Percentiles rank a stretch among this genome's conserved stretches.
These are phyloP conservation scores for Aspergillus diversus DNA, from an alignment of 495 filamentous ascomycete species.

Conservation along the genomic window DNA sequence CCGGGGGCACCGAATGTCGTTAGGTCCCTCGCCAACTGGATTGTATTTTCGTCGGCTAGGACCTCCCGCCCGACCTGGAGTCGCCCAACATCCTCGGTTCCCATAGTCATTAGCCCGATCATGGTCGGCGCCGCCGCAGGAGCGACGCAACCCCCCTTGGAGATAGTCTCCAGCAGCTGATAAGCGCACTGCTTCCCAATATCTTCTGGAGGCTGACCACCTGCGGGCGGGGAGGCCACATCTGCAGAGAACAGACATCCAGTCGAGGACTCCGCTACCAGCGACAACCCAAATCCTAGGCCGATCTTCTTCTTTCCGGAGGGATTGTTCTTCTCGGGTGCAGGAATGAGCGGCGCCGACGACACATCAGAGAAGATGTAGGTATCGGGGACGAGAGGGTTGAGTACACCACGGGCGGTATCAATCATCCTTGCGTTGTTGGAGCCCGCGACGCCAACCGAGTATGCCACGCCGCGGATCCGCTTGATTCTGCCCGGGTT, in stretches of 20 bases:
- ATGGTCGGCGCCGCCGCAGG: slow-evolving; percentile 68
- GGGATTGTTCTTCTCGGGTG: slow-evolving; percentile 61
- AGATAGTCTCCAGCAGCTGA: slow-evolving; percentile 83
- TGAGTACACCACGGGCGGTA: slow-evolving; percentile 81
- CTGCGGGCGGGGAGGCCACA: slow-evolving; percentile 75
- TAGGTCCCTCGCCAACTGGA: slow-evolving; percentile 81
- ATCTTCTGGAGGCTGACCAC: slow-evolving; percentile 85
- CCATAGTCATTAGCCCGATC: slow-evolving; percentile 95
- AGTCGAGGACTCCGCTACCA: slow-evolving; percentile 89
- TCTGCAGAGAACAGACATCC: slow-evolving; percentile 87
- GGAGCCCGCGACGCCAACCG: slow-evolving; percentile 82
- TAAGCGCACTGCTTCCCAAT: slow-evolving; percentile 85
- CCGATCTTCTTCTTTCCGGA: slow-evolving; percentile 69
- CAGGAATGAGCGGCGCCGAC: slow-evolving; percentile 69
- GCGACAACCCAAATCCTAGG: slow-evolving; percentile 85
- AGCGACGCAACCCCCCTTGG: slow-evolving; percentile 79
- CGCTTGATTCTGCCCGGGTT: slow-evolving; percentile 85
- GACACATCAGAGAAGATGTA: slow-evolving; percentile 81
- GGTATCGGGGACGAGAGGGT: slow-evolving; percentile 81
- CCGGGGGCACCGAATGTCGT: slow-evolving; percentile 80
- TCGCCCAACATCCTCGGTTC: slow-evolving; percentile 72
- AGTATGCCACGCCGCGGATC: slow-evolving; percentile 91
- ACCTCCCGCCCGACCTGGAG: slow-evolving; percentile 68
- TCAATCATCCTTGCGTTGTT: slow-evolving; percentile 98
- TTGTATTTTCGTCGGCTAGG: slow-evolving; percentile 73